Percentiles rank a stretch among this genome's conserved stretches.
phyloP scores from a whole-genome alignment of 306 rosid genomes.

The Citrullus amarus region DNA sequence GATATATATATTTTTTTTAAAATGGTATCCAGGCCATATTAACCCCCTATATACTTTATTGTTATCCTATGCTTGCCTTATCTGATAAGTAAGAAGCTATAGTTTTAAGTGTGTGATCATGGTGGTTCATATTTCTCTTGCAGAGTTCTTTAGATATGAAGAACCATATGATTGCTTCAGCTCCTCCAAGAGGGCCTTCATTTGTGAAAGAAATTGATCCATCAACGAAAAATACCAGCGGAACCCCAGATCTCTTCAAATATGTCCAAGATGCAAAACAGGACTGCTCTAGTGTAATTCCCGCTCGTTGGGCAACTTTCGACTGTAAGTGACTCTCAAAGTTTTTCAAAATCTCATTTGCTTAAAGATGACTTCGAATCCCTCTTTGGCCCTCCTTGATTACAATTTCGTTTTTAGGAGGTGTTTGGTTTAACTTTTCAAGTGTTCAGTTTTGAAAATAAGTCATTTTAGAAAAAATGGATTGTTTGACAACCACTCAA shows the following conservation, averaged over 20 bases:
- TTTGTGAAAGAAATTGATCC: slow-evolving; percentile 23
- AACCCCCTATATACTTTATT: not conserved
- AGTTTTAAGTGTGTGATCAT: not conserved
- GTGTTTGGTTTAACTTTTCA: too few relatives aligned
- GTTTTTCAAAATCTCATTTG: not conserved
- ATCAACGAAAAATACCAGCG: slow-evolving; percentile 14
- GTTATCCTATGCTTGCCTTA: not conserved
- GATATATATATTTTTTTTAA: too few relatives aligned
- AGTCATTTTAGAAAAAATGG: too few relatives aligned
- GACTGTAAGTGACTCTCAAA: slow-evolving; percentile 40
- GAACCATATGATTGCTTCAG: slow-evolving; percentile 10
- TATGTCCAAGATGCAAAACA: slow-evolving; percentile 21
- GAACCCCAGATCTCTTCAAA: slow-evolving; percentile 28
- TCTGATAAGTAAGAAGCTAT: not conserved
- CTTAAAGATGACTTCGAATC: not conserved
- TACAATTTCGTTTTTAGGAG: too few relatives aligned
- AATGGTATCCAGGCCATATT: not conserved
- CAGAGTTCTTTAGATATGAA: slow-evolving; percentile 43
- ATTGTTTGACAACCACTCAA: too few relatives aligned
- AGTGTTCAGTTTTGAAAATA: too few relatives aligned
- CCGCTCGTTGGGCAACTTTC: slow-evolving; percentile 60
- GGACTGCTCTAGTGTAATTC: slow-evolving; percentile 21
- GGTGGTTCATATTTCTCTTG: not conserved
- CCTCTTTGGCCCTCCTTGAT: too few relatives aligned
- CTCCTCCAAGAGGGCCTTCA: slow-evolving; percentile 24